A percentile compares a stretch with the other conserved stretches of the same genome.
Conservation (phyloP, 129 eudicot species). For the Flaveria robusta region DNA sequence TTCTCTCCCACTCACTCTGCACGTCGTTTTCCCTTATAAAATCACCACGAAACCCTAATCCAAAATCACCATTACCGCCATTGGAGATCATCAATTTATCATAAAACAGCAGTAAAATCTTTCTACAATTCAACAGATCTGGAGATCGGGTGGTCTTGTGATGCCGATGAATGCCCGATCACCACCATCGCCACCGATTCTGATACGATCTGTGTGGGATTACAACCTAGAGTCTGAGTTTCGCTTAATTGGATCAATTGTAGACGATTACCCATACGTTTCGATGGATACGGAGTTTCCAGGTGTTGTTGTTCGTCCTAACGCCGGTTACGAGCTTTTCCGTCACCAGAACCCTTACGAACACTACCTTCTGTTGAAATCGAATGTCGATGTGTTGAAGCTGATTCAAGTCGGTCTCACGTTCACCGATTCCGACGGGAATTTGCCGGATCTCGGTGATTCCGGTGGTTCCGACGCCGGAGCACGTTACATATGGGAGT, state of each 20-base stretch:
- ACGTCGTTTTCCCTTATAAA: conserved; percentile 8
- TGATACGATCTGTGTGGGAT: conserved; percentile 63
- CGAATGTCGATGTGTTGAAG: conserved; percentile 61
- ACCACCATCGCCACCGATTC: conserved; percentile 33
- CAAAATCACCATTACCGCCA: conserved; percentile 20
- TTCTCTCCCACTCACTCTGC: conserved; percentile 20
- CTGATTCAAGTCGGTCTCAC: conserved; percentile 77
- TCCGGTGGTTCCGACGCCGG: neutral
- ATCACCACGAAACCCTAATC: conserved; percentile 23
- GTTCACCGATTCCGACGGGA: conserved; percentile 54
- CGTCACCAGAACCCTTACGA: conserved; percentile 37
- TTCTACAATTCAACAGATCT: conserved; percentile 23
- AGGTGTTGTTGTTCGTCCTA: conserved; percentile 54
- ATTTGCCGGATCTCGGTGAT: conserved; percentile 40
- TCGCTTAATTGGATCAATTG: conserved; percentile 35
- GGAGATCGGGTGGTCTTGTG: conserved; percentile 32
- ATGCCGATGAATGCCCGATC: conserved; percentile 30
- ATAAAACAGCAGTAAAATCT: no score
- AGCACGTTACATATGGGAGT: conserved; percentile 63
- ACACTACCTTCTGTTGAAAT: conserved; percentile 49
- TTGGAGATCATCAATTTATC: conserved; percentile 20
- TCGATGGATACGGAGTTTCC: conserved; percentile 82
- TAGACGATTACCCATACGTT: conserved; percentile 54
- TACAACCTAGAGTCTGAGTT: conserved; percentile 53
- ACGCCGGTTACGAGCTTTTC: conserved; percentile 17